These are phyloP conservation scores for Amaranthus hypochondriacus DNA, from an alignment of 148 eudicot species.

Conservation along the genomic window DNA sequence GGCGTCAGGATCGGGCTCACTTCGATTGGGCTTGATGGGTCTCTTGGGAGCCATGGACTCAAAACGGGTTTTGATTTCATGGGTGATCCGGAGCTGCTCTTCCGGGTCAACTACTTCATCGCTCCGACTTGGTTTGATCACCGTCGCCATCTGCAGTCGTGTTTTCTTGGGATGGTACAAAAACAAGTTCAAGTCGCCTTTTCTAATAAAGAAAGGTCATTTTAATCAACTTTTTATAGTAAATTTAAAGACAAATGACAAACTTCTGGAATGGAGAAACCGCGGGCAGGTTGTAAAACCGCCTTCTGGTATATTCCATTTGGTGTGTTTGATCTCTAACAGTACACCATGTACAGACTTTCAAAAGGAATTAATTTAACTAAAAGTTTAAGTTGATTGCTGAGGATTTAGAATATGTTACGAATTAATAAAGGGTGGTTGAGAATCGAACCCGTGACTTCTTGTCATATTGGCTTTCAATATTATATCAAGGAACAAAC, in stretches of 20 bases:
- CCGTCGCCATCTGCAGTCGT: slow-evolving; percentile 6
- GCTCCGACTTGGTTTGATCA: slow-evolving; percentile 66
- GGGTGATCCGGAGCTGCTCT: slow-evolving; percentile 40
- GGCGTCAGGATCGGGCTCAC: slow-evolving; percentile 48
- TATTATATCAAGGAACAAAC: no score
- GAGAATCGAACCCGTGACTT: no score
- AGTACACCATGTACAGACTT: no score
- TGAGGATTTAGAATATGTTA: no score
- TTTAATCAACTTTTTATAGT: background rate
- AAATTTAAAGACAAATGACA: background rate
- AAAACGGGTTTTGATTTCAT: slow-evolving; percentile 39
- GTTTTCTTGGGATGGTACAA: background rate
- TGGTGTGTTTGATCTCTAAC: no score
- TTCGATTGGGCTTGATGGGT: slow-evolving; percentile 54
- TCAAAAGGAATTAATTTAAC: no score
- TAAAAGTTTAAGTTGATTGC: no score
- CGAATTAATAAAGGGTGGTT: no score
- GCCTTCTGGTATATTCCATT: no score
- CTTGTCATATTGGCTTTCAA: no score
- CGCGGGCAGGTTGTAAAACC: slow-evolving; percentile 7
- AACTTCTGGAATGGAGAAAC: slow-evolving; percentile 13
- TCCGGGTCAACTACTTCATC: slow-evolving; percentile 52
- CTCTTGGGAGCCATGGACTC: slow-evolving; percentile 52
- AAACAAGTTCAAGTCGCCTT: background rate
- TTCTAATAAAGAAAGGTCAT: background rate